These are phyloP conservation scores for Naumovozyma dairenensis DNA, from an alignment of 805 yeast species.

Conservation along the genomic window DNA sequence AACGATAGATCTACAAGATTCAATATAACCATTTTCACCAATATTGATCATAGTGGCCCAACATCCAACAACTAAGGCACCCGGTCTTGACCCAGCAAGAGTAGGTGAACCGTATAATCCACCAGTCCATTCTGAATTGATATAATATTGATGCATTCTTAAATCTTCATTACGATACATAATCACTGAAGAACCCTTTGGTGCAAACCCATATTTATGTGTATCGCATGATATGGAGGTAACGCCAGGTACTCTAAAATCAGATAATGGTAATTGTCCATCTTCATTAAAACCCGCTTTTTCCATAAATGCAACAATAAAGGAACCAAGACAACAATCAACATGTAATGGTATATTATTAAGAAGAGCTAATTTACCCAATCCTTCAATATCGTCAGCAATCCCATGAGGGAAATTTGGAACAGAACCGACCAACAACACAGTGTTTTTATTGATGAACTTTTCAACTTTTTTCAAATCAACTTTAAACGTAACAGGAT, in stretches of 20 bases:
- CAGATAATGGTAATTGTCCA: slow-evolving; percentile 43
- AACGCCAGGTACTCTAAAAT: slow-evolving; percentile 83
- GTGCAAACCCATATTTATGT: slow-evolving; percentile 98
- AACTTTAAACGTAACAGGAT: slow-evolving; percentile 56
- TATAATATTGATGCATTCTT: slow-evolving; percentile 75
- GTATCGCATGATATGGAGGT: slow-evolving; percentile 98
- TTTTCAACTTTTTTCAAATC: slow-evolving; percentile 51
- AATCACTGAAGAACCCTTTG: slow-evolving; percentile 88
- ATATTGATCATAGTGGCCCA: slow-evolving; percentile 86
- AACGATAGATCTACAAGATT: slow-evolving; percentile 59
- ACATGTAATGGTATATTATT: slow-evolving; percentile 84
- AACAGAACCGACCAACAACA: slow-evolving; percentile 82
- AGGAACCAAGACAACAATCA: slow-evolving; percentile 93
- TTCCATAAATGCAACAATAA: slow-evolving; percentile 70
- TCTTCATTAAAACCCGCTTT: slow-evolving; percentile 39
- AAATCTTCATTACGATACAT: slow-evolving; percentile 69
- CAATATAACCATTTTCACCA: slow-evolving; percentile 74
- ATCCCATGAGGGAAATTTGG: slow-evolving; percentile 97
- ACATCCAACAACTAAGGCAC: slow-evolving; percentile 95
- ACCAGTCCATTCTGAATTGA: slow-evolving; percentile 81
- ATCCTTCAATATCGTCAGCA: slow-evolving; percentile 72
- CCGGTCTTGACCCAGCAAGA: slow-evolving; percentile 93
- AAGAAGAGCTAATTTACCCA: slow-evolving; percentile 50
- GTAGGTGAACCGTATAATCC: slow-evolving; percentile 96
- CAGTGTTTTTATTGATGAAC: slow-evolving; percentile 69